These are phyloP conservation scores for Venturia carpophila DNA, from an alignment of 2,329 filamentous ascomycete species.

Conservation along the genomic window DNA sequence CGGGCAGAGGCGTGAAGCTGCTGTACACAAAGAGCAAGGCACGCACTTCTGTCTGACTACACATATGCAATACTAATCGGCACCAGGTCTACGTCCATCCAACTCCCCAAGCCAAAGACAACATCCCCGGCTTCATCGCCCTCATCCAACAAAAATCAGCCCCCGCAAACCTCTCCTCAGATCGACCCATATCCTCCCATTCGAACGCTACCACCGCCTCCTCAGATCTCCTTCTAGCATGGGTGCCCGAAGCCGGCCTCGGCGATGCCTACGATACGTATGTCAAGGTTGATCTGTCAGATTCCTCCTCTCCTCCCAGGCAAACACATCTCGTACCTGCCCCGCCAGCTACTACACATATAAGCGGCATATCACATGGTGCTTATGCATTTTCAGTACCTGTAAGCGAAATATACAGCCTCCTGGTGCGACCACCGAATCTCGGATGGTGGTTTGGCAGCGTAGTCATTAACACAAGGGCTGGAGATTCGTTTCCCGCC, in stretches of 20 bases:
- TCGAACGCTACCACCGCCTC: constrained; percentile 40
- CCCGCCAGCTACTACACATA: constrained; percentile 76
- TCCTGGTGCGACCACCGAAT: constrained; percentile 84
- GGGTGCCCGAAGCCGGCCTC: constrained; percentile 83
- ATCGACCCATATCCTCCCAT: constrained; percentile 34
- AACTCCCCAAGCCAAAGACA: constrained; percentile 86
- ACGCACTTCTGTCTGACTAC: background rate
- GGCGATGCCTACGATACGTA: constrained; percentile 75
- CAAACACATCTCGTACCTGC: constrained; percentile 88
- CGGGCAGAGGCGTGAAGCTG: constrained; percentile 80
- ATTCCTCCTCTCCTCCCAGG: constrained; percentile 69
- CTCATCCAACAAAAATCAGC: constrained; percentile 74
- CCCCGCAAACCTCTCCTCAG: constrained; percentile 20
- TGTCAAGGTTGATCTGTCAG: constrained; percentile 87
- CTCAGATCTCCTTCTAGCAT: constrained; percentile 77
- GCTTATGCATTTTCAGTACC: constrained; percentile 89
- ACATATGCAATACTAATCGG: background rate
- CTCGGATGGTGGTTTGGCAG: constrained; percentile 98
- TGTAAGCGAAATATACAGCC: constrained; percentile 79
- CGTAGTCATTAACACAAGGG: constrained; percentile 81
- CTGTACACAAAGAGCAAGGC: constrained; percentile 96
- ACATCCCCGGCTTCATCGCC: constrained; percentile 88
- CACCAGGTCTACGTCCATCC: constrained; percentile 88
- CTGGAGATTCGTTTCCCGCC: constrained; percentile 88
- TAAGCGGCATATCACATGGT: constrained; percentile 62